Evolutionary conservation across 805 yeast genomes (phyloP).

Genomic region (Sugiyamaella chiloensis): DNA sequence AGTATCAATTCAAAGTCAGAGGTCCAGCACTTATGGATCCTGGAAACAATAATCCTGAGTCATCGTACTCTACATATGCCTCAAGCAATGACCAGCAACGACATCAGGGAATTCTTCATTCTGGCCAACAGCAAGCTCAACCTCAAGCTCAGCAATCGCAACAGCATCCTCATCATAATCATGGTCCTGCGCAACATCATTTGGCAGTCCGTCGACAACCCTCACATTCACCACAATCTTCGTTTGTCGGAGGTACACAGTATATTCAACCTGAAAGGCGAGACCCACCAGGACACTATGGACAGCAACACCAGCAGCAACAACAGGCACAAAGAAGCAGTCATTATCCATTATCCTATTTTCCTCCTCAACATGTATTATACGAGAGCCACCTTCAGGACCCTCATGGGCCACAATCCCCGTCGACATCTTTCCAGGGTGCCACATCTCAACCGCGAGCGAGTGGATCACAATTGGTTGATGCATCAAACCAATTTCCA

Average conservation of each 20-base stretch:
- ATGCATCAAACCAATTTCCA: slow-evolving; percentile 24
- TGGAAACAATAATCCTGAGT: slow-evolving; percentile 6
- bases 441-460: neutral
- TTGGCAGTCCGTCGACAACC: slow-evolving; percentile 12
- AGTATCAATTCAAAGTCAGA: too few species aligned
- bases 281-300: slow-evolving; percentile 18
- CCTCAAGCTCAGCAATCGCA: slow-evolving; percentile 6
- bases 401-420: neutral
- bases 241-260: too few species aligned
- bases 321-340: slow-evolving; percentile 15
- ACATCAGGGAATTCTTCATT: slow-evolving; percentile 6
- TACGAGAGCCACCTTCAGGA: neutral
- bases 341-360: too few species aligned
- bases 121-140: slow-evolving; percentile 4
- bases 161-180: slow-evolving; percentile 19
- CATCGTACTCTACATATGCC: slow-evolving; percentile 13
- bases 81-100: slow-evolving; percentile 7
- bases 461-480: neutral
- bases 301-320: slow-evolving; percentile 16
- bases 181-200: too few species aligned
- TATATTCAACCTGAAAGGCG: too few species aligned
- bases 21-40: too few species aligned
- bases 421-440: neutral
- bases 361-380: too few species aligned
- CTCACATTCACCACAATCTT: too few species aligned